phyloP scores from a whole-genome alignment of 129 eudicot species.

The Sambucus nigra region DNA sequence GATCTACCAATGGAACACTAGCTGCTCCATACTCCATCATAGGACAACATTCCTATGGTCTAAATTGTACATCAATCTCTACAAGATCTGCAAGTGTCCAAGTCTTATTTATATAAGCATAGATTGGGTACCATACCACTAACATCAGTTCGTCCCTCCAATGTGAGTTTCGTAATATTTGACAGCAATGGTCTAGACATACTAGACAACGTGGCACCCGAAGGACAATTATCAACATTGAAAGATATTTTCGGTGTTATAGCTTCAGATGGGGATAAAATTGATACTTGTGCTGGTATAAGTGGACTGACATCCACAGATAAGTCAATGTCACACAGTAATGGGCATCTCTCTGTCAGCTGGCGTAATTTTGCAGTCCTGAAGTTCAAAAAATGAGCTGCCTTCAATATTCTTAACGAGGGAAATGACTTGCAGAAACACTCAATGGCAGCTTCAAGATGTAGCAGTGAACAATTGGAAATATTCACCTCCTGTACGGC shows the following conservation, averaged over 20 bases:
- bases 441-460: conserved; percentile 47
- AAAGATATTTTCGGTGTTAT: conserved; percentile 2
- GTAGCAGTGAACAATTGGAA: conserved; percentile 65
- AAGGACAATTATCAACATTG: conserved; percentile 5
- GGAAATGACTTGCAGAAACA: conserved; percentile 74
- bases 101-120: neutral
- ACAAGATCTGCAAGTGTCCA: neutral
- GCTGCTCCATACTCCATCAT: too few species aligned
- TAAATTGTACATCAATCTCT: neutral
- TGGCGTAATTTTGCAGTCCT: conserved; percentile 27
- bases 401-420: conserved; percentile 45
- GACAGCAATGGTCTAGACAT: conserved; percentile 21
- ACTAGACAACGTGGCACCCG: conserved; percentile 15
- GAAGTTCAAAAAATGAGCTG: conserved; percentile 44
- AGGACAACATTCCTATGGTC: neutral
- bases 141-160: conserved; percentile 68
- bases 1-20: too few species aligned
- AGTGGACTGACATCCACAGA: conserved; percentile 66
- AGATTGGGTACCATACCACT: conserved; percentile 36
- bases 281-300: conserved; percentile 28
- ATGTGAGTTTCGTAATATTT: conserved; percentile 48
- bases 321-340: conserved; percentile 53
- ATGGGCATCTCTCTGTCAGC: conserved; percentile 41
- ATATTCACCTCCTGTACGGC: conserved; percentile 59
- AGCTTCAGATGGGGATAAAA: conserved; percentile 27